Evolutionary conservation across 352 stramenopile genomes (phyloP), one percentile per base, ranked within the genome.

Genomic region (Pythium myriotylum): DNA sequence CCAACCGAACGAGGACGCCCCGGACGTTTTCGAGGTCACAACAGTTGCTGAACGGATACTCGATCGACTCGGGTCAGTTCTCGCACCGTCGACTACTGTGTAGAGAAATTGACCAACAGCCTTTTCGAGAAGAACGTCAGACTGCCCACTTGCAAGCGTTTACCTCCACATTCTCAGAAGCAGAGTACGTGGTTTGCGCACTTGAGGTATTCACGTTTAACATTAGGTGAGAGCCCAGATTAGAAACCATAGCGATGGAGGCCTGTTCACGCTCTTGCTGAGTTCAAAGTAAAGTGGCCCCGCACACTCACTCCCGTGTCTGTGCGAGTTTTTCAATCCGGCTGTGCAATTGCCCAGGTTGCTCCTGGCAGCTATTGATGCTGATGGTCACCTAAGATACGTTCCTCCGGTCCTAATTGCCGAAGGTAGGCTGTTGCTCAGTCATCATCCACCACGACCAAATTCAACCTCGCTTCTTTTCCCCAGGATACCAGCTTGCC

Each of bases 141-240:
- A 61, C 13, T 89, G 80, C 17, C 73, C 80, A 22, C 66, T 86
- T 8, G 68, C 77, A 17, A 85, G 82, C 42, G 67, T 76, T n/a
- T 83, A 81, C 53, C 58, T 79, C 6, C 80, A 88, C 40, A 80
- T 89, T 12, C 67, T 89, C 6, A 73, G 78, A 53, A 84, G 70
- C 67, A 77, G 79, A 62, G 66, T 83, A 16, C 14, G 26, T 65
- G 35, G 46, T 26, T 40, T 12, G 3, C 35, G 45, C 5, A 50
- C 32, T 33, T 52, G 4, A 45, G 13, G 19, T 3, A 29, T 4
- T 23, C 14, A 13, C 51, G 24, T 16, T 47, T 8, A 32, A 58
- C 8, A 7, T 43, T 43, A 6, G 37, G 16, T 17, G 49, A n/a
- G 9, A 35, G 10, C 29, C 29, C 29, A 80, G 62, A 50, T 79